Evolutionary conservation across 176 grass and related monocot species (phyloP), one percentile per base, ranked within the genome.

Genomic region (Panicum miliaceum): DNA sequence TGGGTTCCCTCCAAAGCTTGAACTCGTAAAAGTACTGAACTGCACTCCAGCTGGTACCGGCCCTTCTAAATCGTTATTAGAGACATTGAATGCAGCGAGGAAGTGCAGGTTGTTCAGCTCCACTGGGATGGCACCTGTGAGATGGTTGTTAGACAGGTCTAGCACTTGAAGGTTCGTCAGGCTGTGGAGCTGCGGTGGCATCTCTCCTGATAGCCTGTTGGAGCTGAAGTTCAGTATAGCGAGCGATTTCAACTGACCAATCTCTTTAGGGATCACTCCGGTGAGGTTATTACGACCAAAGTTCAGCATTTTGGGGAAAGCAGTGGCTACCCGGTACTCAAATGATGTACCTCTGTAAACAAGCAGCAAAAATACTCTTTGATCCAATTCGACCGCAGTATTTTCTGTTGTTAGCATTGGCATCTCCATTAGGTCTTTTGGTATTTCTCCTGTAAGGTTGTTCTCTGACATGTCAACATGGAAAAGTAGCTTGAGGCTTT

Each of bases 1-100:
- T 10, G 88, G 79, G 15, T 90, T 87, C 0, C 88, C 88, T 13
- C 29, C 84, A 27, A 79, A 90, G 29, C 84, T 86, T 48, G 78
- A 82, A 7, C 0, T n/a, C 8, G 25, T 29, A 38, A 90, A 90
- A 2, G 70, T 86, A 25, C 6, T 23, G 5, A 90, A 16, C 15
- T 90, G 88, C 0, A 26, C 76, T 32, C n/a, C 22, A 0, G 2
- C n/a, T 46, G 88, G 83, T 76, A 86, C 37, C 9, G 54, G 48
- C 4, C 88, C 88, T 65, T 86, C 48, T 0, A 90, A 45, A 3
- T 90, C 48, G 14, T 90, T 90, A 25, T 82, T 19, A 12, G 83
- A 83, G 58, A 82, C 16, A 13, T 72, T 86, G 64, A 90, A 27
- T n/a, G 1, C 4, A 1, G 70, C 27, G 15, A 90, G 77, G 40